Percentiles rank a stretch among this genome's conserved stretches.
Evolutionary conservation across 257 asterid species (phyloP).

Genomic region (Nicotiana sylvestris): DNA sequence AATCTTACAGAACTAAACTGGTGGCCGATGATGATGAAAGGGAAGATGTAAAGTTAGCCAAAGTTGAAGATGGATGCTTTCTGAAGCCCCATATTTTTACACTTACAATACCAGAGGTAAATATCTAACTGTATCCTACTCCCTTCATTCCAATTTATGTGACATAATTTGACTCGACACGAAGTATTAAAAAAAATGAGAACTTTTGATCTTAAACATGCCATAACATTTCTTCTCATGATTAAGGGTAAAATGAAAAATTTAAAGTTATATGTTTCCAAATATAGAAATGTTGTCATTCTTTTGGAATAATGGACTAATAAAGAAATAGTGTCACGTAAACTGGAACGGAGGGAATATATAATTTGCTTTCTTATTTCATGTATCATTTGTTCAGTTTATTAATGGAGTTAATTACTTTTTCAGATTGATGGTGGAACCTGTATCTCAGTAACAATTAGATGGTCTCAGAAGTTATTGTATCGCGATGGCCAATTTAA

Average conservation of each 20-base stretch:
- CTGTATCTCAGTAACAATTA: slow-evolving; percentile 59
- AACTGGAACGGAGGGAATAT: too few relatives aligned
- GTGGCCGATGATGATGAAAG: slow-evolving; percentile 31
- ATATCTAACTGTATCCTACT: neutral
- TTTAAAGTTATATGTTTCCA: too few relatives aligned
- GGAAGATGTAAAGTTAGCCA: slow-evolving; percentile 32
- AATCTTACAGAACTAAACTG: slow-evolving; percentile 53
- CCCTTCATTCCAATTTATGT: too few relatives aligned
- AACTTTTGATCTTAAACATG: too few relatives aligned
- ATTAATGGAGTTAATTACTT: neutral
- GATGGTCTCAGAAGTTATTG: slow-evolving; percentile 85
- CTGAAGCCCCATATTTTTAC: slow-evolving; percentile 65
- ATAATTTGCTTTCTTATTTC: neutral
- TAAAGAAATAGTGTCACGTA: too few relatives aligned
- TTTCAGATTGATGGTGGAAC: slow-evolving; percentile 87
- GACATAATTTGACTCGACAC: too few relatives aligned
- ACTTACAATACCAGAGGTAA: slow-evolving; percentile 73
- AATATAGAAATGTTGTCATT: too few relatives aligned
- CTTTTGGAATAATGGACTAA: too few relatives aligned
- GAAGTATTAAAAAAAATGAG: too few relatives aligned
- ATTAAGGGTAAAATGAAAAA: too few relatives aligned
- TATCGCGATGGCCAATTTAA: slow-evolving; percentile 58
- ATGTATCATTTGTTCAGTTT: neutral
- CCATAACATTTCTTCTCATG: too few relatives aligned
- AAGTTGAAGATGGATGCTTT: slow-evolving; percentile 57